Base-by-base conservation (phyloP, 2,329 filamentous ascomycete genomes). In the Penicillium concentricum region DNA sequence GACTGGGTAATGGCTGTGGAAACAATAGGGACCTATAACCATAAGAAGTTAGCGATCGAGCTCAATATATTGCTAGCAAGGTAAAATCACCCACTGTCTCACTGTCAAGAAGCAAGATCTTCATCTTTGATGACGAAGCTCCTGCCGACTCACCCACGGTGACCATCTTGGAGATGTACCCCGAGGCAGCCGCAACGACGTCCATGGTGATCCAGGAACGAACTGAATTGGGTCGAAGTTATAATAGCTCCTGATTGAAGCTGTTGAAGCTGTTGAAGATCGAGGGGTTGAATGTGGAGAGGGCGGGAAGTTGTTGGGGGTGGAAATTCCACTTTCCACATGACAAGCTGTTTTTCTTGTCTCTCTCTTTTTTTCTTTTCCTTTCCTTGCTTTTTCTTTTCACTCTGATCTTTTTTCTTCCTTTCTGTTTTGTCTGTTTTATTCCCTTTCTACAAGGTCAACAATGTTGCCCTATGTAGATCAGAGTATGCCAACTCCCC, bases 1-100 rank as follows among this genome's bases (percentile, higher is more conserved):
- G 94, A 99, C 74, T 99, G 95, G 2, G 94, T 97, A 59, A 93
- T 93, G 53, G 94, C 92, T 5, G 92, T 95, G 10, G 95, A 99
- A 20, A 97, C 87, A 65, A 97, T 96, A 16, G 91, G 86, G 22
- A 97, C 88, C 84, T 86, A 64, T 20, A 12, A 12, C 34, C 30
- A 26, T 34, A 41, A 41, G 30, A 26, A 41, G 54, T 73, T 69
- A 74, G 70, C 59, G n/a, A 56, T 51, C 63, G 24, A 38, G 44
- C 43, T 41, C 39, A 35, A 52, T 37, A 48, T 16, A 16, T 53
- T 52, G 32, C 48, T 34, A 54, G 38, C 55, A 54, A 60, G 64
- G 70, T 68, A 68, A 78, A 78, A 76, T 77, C 73, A 80, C 84
- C 74, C 79, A 87, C 86, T 64, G 94, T 99, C 76, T 97, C 94